Evolutionary conservation across 768 basidiomycete species (phyloP).

Genomic region (Neoboletus subvelutipes): DNA sequence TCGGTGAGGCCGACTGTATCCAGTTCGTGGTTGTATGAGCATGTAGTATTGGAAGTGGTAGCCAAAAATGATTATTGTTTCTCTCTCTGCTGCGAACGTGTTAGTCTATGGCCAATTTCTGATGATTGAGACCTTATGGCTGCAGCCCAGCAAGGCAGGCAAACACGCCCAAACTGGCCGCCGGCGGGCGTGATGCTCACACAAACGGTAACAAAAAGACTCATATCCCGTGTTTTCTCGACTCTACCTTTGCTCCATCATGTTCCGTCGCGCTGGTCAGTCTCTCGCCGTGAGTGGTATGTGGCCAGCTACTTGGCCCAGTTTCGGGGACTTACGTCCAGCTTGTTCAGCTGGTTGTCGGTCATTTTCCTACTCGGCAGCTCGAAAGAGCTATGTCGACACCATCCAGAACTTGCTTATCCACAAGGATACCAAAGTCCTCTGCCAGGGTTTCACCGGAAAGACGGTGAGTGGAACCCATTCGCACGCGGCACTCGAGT

Average conservation of each 20-base stretch:
- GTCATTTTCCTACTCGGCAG: constrained; percentile 75
- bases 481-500: not conserved
- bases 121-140: not conserved
- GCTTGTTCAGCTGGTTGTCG: constrained; percentile 58
- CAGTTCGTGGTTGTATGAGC: constrained; percentile 2
- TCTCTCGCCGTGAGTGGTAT: constrained; percentile 53
- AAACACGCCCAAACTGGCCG: constrained; percentile 29
- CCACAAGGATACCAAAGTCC: constrained; percentile 91
- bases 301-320: constrained; percentile 12
- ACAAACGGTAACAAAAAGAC: constrained; percentile 10
- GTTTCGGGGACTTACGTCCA: not conserved
- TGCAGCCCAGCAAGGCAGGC: not conserved
- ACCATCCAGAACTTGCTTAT: constrained; percentile 91
- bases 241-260: constrained; percentile 17
- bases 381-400: constrained; percentile 79
- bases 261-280: constrained; percentile 64
- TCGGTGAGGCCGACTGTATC: not conserved
- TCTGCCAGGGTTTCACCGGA: constrained; percentile 91
- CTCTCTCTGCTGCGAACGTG: constrained; percentile 2
- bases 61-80: constrained; percentile 15
- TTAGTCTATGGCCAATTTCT: not conserved
- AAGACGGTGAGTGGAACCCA: constrained; percentile 69
- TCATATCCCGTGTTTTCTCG: constrained; percentile 9
- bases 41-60: constrained; percentile 18
- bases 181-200: constrained; percentile 19